Conservation (phyloP, 2,329 filamentous ascomycete species). For the Sporothrix phasma region DNA sequence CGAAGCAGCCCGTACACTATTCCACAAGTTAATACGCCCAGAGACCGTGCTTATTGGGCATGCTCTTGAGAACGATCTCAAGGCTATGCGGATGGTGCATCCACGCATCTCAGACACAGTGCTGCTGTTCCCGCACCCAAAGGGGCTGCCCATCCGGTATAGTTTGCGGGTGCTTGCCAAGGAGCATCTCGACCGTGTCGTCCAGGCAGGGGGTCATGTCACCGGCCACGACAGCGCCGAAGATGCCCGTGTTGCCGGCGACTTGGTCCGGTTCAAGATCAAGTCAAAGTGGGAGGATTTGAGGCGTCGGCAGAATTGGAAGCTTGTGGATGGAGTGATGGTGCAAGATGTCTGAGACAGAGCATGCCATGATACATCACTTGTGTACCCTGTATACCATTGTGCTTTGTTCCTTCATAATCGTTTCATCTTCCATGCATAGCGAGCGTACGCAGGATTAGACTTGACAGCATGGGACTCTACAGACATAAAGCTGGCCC, state of each 20-base stretch:
- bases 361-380: not conserved
- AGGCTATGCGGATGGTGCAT: conserved; percentile 38
- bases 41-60: conserved; percentile 82
- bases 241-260: conserved; percentile 80
- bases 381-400: not conserved
- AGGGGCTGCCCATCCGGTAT: conserved; percentile 66
- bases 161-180: conserved; percentile 67
- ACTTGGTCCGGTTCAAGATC: conserved; percentile 66
- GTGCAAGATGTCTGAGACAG: not conserved
- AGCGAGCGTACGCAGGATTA: not conserved
- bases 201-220: conserved; percentile 46
- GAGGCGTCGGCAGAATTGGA: conserved; percentile 56
- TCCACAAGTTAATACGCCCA: conserved; percentile 67
- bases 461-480: not conserved
- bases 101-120: conserved; percentile 20
- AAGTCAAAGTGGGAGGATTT: conserved; percentile 59
- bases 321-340: conserved; percentile 36
- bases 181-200: conserved; percentile 59
- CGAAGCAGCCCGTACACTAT: conserved; percentile 59
- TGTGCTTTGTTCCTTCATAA: not conserved
- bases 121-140: conserved; percentile 63
- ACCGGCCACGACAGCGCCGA: conserved; percentile 84
- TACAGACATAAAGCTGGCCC: not conserved
- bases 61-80: conserved; percentile 91
- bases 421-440: not conserved